Evolutionary conservation across 2,329 filamentous ascomycete species (phyloP), one percentile per base, ranked within the genome.

Genomic region (Fusarium newnesense): DNA sequence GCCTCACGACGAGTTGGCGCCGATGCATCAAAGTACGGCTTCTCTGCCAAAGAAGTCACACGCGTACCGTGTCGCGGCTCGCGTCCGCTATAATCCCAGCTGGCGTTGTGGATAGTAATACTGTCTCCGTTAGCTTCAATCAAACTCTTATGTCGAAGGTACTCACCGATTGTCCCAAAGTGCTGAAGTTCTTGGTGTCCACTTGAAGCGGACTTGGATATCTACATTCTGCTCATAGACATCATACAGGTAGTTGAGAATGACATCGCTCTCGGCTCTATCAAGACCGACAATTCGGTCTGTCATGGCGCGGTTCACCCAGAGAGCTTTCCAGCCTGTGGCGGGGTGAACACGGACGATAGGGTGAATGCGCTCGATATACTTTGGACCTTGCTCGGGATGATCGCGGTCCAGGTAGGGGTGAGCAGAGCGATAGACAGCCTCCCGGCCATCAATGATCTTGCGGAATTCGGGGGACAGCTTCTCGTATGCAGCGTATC

Each of bases 311-410:
- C 91, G 87, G 78, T 94, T 94, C 1, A 94, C 92, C 85, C 87
- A 94, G 1, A 94, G 84, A 0, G 90, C 86, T 80, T 93, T 94
- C 92, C 92, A 94, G 1, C 92, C 92, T 0, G 92, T 94, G 0
- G 89, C 91, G 1, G 92, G 92, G 77, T 94, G 92, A 0, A 92
- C 89, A 7, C 92, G 86, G 4, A 94, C 92, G 15, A 94, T 79
- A 0, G 92, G 91, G 78, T 94, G 92, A 15, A 87, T 83, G 11
- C 92, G 87, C 80, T 93, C 91, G n/a, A 94, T 82, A 74, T 86
- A 86, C 80, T 91, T 89, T 0, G 91, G 92, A 0, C 92, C 92
- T 1, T 86, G 85, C 18, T 85, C 85, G 0, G 89, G 89, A 60
- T 91, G 79, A 9, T 90, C 83, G 12, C 91, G 89, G 80, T 93